A percentile compares a stretch with the other conserved stretches of the same genome.
phyloP scores from a whole-genome alignment of 306 rosid species.

The Arachis hypogaea region DNA sequence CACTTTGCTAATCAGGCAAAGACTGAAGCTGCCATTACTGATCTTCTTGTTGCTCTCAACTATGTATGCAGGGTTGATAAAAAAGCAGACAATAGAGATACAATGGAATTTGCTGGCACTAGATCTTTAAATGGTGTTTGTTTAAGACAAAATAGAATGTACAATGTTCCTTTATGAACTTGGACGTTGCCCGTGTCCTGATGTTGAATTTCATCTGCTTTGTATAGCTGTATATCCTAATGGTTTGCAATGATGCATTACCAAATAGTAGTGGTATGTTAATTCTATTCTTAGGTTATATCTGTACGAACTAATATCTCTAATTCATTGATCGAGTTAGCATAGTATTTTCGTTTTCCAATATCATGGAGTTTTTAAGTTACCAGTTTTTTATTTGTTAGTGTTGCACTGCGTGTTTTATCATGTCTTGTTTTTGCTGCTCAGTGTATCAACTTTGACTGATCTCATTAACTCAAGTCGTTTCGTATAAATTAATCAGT shows the following conservation, averaged over 20 bases:
- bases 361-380: neutral
- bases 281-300: constrained; percentile 24
- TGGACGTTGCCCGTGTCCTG: constrained; percentile 15
- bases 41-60: constrained; percentile 85
- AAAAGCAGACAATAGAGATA: constrained; percentile 38
- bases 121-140: constrained; percentile 35
- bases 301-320: constrained; percentile 19
- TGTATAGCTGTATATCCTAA: constrained; percentile 41
- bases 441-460: neutral
- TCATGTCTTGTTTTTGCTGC: neutral
- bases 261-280: neutral
- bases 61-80: constrained; percentile 55
- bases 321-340: neutral
- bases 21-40: constrained; percentile 77
- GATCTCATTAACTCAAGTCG: neutral
- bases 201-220: constrained; percentile 9
- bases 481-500: neutral
- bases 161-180: constrained; percentile 34
- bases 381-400: neutral
- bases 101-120: constrained; percentile 39
- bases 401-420: neutral
- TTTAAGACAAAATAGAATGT: constrained; percentile 39
- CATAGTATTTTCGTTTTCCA: neutral
- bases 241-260: constrained; percentile 31
- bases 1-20: constrained; percentile 71